Percentiles rank a stretch among this genome's conserved stretches.
Evolutionary conservation across 441 rosid species (phyloP).

Genomic region (Mallotus repandus): DNA sequence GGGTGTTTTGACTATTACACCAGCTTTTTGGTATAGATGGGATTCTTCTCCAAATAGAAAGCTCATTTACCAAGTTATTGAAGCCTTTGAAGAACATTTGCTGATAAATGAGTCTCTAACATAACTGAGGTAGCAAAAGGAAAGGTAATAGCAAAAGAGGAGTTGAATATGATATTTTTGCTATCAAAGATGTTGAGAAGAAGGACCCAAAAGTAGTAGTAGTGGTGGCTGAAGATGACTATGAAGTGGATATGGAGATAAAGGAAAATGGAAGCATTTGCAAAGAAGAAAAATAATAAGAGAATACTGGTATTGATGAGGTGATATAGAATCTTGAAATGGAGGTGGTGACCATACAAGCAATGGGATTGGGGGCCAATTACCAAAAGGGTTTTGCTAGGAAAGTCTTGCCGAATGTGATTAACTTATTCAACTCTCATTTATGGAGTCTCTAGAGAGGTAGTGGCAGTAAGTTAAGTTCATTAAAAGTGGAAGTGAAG

Average conservation of each 20-base stretch:
- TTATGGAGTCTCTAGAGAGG: slow-evolving; percentile 51
- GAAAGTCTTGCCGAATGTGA: slow-evolving; percentile 71
- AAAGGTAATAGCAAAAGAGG: not conserved
- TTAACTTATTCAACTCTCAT: slow-evolving; percentile 60
- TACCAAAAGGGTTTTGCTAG: slow-evolving; percentile 56
- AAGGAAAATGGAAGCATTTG: slow-evolving; percentile 21
- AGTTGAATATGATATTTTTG: not conserved
- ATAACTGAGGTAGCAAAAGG: slow-evolving; percentile 26
- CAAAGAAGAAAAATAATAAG: slow-evolving; percentile 6
- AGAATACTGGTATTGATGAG: slow-evolving; percentile 18
- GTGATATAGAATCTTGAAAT: slow-evolving; percentile 15
- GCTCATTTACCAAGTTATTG: slow-evolving; percentile 60
- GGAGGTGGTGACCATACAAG: slow-evolving; percentile 5
- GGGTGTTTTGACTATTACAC: slow-evolving; percentile 76
- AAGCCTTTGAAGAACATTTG: slow-evolving; percentile 65
- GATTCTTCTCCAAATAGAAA: slow-evolving; percentile 68
- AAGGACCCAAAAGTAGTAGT: too few species aligned
- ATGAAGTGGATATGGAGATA: slow-evolving; percentile 15
- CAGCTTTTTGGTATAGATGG: slow-evolving; percentile 72
- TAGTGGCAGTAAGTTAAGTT: slow-evolving; percentile 3
- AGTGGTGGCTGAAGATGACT: slow-evolving; percentile 2
- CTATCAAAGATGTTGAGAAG: not conserved
- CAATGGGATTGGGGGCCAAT: not conserved
- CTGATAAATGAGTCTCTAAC: slow-evolving; percentile 22
- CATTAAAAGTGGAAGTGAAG: not conserved